Evolutionary conservation across 1,139 yeast genomes (phyloP).

Genomic region (Blastobotrys persicus): DNA sequence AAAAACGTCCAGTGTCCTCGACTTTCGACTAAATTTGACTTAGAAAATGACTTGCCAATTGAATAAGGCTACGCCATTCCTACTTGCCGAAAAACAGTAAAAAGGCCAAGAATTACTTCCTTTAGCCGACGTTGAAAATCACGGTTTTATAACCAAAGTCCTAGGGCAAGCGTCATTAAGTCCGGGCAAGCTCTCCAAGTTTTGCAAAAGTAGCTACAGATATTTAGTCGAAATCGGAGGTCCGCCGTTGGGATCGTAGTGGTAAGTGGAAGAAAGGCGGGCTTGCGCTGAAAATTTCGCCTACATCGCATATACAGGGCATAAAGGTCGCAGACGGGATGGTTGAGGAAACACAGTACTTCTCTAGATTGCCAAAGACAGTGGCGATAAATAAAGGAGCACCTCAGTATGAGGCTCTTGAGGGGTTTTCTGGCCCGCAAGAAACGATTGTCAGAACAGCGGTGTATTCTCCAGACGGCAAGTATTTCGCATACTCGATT

Average conservation of each 20-base stretch:
- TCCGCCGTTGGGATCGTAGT: not conserved
- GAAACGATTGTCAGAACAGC: slow-evolving; percentile 37
- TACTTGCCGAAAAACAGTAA: too few species aligned
- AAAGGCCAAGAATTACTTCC: too few species aligned
- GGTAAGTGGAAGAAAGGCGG: not conserved
- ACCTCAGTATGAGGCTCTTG: slow-evolving; percentile 17
- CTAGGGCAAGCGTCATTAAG: too few species aligned
- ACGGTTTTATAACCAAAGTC: too few species aligned
- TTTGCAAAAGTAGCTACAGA: too few species aligned
- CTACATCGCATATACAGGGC: not conserved
- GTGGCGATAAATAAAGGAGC: slow-evolving; percentile 19
- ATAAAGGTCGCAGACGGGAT: not conserved
- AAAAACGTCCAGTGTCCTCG: too few species aligned
- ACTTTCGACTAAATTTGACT: too few species aligned
- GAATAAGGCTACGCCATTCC: too few species aligned
- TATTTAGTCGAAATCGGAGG: not conserved
- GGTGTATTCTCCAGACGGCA: slow-evolving; percentile 48
- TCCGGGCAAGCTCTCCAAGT: too few species aligned
- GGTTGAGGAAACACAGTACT: slow-evolving; percentile 8
- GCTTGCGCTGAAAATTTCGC: slow-evolving; percentile 5
- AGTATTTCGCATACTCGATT: slow-evolving; percentile 48
- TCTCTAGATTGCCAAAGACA: slow-evolving; percentile 20
- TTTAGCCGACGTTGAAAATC: too few species aligned
- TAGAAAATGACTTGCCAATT: too few species aligned
- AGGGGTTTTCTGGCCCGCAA: slow-evolving; percentile 17